Conservation (phyloP, 768 basidiomycete genomes). For the Leccinum truebloodii region DNA sequence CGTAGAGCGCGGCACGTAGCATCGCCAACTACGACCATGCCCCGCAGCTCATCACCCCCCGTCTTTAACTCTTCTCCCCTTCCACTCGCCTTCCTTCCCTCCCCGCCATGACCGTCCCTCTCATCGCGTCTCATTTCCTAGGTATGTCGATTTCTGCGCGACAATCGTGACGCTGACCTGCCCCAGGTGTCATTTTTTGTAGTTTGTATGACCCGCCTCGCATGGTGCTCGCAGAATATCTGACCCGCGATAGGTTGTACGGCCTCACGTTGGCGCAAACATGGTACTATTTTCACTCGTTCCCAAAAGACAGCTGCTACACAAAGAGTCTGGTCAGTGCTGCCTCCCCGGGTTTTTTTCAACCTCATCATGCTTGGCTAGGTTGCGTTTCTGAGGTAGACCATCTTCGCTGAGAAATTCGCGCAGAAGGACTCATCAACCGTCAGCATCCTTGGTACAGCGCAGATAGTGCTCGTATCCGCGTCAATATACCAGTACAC, state of each 20-base stretch:
- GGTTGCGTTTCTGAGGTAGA: constrained; percentile 33
- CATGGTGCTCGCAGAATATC: neutral
- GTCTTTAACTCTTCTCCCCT: constrained; percentile 8
- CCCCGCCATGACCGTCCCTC: constrained; percentile 23
- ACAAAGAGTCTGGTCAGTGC: constrained; percentile 35
- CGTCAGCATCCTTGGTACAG: constrained; percentile 28
- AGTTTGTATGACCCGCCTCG: constrained; percentile 26
- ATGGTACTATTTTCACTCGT: constrained; percentile 35
- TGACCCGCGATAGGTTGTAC: constrained; percentile 30
- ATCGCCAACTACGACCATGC: constrained; percentile 18
- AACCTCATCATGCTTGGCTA: constrained; percentile 5
- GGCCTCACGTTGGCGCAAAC: constrained; percentile 38
- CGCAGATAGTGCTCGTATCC: constrained; percentile 31
- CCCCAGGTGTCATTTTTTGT: constrained; percentile 33
- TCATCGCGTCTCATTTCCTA: constrained; percentile 32
- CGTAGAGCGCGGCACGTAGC: constrained; percentile 32
- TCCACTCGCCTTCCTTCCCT: constrained; percentile 1
- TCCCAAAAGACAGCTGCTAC: constrained; percentile 28
- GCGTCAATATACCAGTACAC: constrained; percentile 36
- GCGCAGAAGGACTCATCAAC: constrained; percentile 4
- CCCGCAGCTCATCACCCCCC: constrained; percentile 1
- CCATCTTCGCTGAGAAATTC: neutral
- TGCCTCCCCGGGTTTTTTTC: neutral
- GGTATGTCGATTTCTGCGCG: constrained; percentile 12
- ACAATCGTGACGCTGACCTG: constrained; percentile 6